Evolutionary conservation across 805 yeast genomes (phyloP).

Genomic region (Candida schatavii): DNA sequence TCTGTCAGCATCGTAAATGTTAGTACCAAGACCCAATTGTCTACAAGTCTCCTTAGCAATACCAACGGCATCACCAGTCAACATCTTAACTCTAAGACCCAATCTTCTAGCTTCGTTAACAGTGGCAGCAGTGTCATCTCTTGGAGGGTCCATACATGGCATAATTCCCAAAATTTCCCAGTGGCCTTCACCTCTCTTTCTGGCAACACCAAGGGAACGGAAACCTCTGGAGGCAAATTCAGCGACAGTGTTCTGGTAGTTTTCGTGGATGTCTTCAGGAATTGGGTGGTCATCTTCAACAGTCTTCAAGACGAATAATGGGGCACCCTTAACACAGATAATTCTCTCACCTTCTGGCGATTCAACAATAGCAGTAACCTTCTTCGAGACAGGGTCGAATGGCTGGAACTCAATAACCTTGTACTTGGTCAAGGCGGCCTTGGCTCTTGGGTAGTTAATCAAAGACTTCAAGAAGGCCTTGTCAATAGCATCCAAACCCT

Average conservation of each 20-base stretch:
- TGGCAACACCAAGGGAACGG: slow-evolving; percentile 98
- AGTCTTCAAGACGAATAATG: slow-evolving; percentile 92
- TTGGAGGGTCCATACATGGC: slow-evolving; percentile 99
- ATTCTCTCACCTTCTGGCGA: slow-evolving; percentile 95
- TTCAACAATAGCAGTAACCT: slow-evolving; percentile 92
- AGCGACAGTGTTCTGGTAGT: slow-evolving; percentile 95
- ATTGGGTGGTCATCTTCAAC: slow-evolving; percentile 97
- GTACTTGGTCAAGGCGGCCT: slow-evolving; percentile 88
- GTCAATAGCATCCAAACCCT: slow-evolving; percentile 97
- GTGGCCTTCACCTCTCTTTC: slow-evolving; percentile 98
- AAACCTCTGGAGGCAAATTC: slow-evolving; percentile 98
- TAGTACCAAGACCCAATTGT: slow-evolving; percentile 94
- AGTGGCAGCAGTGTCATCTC: slow-evolving; percentile 96
- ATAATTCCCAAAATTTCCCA: slow-evolving; percentile 97
- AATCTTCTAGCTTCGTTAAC: slow-evolving; percentile 85
- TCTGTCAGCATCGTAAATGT: slow-evolving; percentile 95
- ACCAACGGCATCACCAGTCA: slow-evolving; percentile 99
- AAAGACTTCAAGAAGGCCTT: slow-evolving; percentile 93
- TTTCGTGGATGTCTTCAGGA: slow-evolving; percentile 89
- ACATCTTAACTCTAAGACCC: slow-evolving; percentile 96
- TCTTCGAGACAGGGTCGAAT: slow-evolving; percentile 96
- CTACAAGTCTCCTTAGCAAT: slow-evolving; percentile 98
- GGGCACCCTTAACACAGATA: slow-evolving; percentile 97
- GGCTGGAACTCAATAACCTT: slow-evolving; percentile 95
- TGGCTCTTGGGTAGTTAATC: slow-evolving; percentile 86